These are phyloP conservation scores for Moesziomyces aphidis DNA, from an alignment of 1,284 basidiomycete genomes.

Conservation along the genomic window DNA sequence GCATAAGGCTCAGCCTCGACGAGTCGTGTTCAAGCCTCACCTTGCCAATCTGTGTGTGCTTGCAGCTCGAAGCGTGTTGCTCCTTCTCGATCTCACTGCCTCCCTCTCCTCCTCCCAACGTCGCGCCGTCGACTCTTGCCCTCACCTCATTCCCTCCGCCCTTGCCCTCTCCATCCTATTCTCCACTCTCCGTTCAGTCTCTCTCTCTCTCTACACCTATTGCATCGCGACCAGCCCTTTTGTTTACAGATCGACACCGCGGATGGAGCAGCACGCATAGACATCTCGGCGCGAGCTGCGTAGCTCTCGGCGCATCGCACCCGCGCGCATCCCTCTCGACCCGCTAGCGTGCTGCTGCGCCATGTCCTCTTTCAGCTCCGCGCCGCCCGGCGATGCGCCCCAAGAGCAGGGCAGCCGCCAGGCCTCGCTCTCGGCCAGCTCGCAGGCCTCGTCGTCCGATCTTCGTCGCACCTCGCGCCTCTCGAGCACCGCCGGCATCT, in stretches of 20 bases:
- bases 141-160: too few relatives aligned
- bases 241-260: too few relatives aligned
- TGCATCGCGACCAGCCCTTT: neutral
- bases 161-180: too few relatives aligned
- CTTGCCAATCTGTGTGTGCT: too few relatives aligned
- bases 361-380: slow-evolving; percentile 40
- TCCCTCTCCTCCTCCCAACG: too few relatives aligned
- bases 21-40: too few relatives aligned
- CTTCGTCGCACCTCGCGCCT: slow-evolving; percentile 35
- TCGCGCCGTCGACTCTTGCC: too few relatives aligned
- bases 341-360: neutral
- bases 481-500: slow-evolving; percentile 56
- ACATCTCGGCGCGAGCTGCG: neutral
- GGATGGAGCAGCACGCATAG: neutral
- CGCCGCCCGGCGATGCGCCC: slow-evolving; percentile 15
- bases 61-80: too few relatives aligned
- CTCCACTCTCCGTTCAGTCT: neutral
- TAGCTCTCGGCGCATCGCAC: neutral
- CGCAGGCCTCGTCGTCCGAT: slow-evolving; percentile 33
- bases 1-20: too few relatives aligned
- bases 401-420: slow-evolving; percentile 30
- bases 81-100: too few relatives aligned
- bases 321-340: neutral
- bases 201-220: neutral
- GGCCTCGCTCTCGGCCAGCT: slow-evolving; percentile 36